A percentile compares a stretch with the other conserved stretches of the same genome.
Conservation (phyloP, 345 rosid genomes). For the Pseudoturritis turrita region DNA sequence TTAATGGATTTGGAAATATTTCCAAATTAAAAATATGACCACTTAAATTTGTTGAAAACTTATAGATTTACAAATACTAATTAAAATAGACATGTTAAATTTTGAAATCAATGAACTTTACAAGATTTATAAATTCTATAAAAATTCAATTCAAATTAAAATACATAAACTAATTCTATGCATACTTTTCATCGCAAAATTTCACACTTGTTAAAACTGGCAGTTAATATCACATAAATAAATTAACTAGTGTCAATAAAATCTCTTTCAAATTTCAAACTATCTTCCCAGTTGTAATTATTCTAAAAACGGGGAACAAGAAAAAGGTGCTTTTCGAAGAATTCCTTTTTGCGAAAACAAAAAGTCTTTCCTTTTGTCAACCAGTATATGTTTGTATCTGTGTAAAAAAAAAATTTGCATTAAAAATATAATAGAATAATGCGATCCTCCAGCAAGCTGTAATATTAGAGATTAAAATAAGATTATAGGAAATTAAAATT, state of each 20-base stretch:
- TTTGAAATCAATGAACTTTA: too few species aligned
- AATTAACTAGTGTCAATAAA: neutral
- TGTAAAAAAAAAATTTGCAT: neutral
- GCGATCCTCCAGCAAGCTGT: neutral
- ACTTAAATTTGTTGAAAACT: too few species aligned
- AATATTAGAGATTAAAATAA: neutral
- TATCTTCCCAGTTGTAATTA: neutral
- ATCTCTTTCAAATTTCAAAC: constrained; percentile 1
- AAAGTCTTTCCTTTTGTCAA: constrained; percentile 24
- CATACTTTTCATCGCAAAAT: too few species aligned
- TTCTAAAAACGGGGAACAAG: neutral
- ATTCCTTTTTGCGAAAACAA: neutral
- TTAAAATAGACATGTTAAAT: too few species aligned
- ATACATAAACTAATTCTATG: too few species aligned
- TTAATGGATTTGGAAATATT: too few species aligned
- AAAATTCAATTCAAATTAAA: too few species aligned
- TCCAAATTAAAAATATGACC: too few species aligned
- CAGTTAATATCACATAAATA: neutral
- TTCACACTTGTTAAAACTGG: neutral
- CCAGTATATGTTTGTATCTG: neutral
- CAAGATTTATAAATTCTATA: too few species aligned
- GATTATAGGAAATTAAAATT: too few species aligned
- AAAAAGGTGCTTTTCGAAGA: constrained; percentile 6
- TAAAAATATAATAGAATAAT: neutral
- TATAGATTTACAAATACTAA: too few species aligned